phyloP scores from a whole-genome alignment of 1,139 yeast genomes.

The Magnusiomyces suaveolens region DNA sequence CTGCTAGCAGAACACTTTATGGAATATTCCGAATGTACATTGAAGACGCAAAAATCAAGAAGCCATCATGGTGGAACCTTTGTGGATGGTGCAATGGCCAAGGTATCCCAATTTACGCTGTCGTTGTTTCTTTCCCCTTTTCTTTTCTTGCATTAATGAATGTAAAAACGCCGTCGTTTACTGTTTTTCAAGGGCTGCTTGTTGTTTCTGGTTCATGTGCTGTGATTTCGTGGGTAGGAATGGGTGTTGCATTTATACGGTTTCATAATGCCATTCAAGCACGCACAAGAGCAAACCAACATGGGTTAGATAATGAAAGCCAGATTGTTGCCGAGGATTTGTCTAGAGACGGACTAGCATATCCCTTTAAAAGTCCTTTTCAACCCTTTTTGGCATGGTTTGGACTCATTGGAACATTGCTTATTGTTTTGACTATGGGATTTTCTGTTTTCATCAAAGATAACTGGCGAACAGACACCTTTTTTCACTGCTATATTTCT shows the following conservation, averaged over 20 bases:
- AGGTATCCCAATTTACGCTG: constrained; percentile 70
- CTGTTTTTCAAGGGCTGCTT: constrained; percentile 57
- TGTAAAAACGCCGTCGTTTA: constrained; percentile 48
- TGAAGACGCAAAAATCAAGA: constrained; percentile 22
- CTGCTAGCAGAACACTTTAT: constrained; percentile 68
- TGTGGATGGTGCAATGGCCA: constrained; percentile 50
- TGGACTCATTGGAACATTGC: constrained; percentile 49
- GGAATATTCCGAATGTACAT: constrained; percentile 44
- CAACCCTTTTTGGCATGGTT: constrained; percentile 68
- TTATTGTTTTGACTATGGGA: constrained; percentile 58
- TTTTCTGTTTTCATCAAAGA: constrained; percentile 50
- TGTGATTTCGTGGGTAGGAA: constrained; percentile 70
- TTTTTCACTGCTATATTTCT: constrained; percentile 63
- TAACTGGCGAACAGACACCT: constrained; percentile 54
- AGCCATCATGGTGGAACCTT: constrained; percentile 53
- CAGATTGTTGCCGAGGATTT: constrained; percentile 19
- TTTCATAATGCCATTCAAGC: constrained; percentile 56
- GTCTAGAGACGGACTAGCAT: constrained; percentile 31
- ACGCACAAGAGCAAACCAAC: background rate
- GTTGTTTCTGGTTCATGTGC: constrained; percentile 62
- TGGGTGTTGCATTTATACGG: constrained; percentile 63
- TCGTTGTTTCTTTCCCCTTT: constrained; percentile 50
- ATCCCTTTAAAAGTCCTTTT: constrained; percentile 66
- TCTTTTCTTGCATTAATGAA: constrained; percentile 54
- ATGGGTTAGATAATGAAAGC: background rate